Evolutionary conservation across 164 flowering plant genomes (phyloP), one percentile per base, ranked within the genome.

Genomic region (Euptelea pleiosperma): DNA sequence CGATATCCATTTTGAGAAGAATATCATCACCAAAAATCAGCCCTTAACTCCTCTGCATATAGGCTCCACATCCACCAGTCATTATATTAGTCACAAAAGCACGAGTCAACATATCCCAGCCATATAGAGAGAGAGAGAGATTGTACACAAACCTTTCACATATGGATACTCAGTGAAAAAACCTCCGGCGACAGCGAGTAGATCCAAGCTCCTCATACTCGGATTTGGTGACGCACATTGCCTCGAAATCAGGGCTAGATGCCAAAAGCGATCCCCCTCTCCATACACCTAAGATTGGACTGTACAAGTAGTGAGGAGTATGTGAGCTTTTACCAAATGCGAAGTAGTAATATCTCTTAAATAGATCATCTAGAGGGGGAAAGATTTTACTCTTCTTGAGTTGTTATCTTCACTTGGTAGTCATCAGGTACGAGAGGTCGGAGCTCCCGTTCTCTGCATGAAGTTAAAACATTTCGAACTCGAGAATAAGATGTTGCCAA

Each of bases 171-270:
- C 76, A 89, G 61, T 73, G 84, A 45, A 79, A 78, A 76, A 90
- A 90, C 52, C 95, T 71, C 67, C 69, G 75, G 30, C 79, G 82
- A 61, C 95, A 90, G 26, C 95, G 78, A 68, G 85, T 70, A 55
- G 97, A 87, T 57, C 97, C 97, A 57, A 78, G 80, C 70, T 90
- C 97, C 70, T 90, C 95, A 47, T 85, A 90, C 57, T 87, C 95
- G 14, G 85, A 67, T 63, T 87, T 90, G 41, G 92, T 87, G 48
- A 86, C 91, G 66, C 97, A 87, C 89, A 84, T 87, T 55, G 89
- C 60, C 49, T 87, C 91, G 76, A 82, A 90, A 70, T 82, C 87
- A 45, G 95, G 97, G 66, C 89, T 90, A 25, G 97, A 90, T 19
- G 95, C 97, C 69, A 87, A 68, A 55, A 90, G 86, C 8, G 95